Percentiles rank a stretch among this genome's conserved stretches.
phyloP scores from a whole-genome alignment of 495 filamentous ascomycete species.

The Penicillium cinerascens region DNA sequence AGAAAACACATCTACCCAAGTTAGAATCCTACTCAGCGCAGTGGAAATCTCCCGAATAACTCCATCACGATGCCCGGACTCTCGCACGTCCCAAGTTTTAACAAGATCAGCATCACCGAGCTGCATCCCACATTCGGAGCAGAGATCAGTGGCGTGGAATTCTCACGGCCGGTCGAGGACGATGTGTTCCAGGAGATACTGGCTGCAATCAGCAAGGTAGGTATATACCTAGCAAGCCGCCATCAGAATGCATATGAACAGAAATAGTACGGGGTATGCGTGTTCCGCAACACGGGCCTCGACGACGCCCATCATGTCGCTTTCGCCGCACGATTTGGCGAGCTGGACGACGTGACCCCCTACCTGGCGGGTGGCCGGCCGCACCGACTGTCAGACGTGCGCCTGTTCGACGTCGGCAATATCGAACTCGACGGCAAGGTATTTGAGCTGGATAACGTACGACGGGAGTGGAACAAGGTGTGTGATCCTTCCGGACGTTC shows the following conservation, averaged over 20 bases:
- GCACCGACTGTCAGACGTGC: slow-evolving; percentile 44
- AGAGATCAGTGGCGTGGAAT: slow-evolving; percentile 51
- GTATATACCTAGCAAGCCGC: neutral
- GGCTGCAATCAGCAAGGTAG: slow-evolving; percentile 15
- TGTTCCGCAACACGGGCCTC: slow-evolving; percentile 52
- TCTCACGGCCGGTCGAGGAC: slow-evolving; percentile 37
- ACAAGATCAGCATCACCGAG: slow-evolving; percentile 29
- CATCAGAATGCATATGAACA: neutral
- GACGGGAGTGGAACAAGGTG: slow-evolving; percentile 37
- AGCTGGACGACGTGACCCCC: slow-evolving; percentile 56
- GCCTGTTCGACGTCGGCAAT: slow-evolving; percentile 54
- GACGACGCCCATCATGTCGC: slow-evolving; percentile 51
- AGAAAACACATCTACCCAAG: no score
- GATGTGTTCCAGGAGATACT: slow-evolving; percentile 43
- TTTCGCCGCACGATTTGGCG: slow-evolving; percentile 53
- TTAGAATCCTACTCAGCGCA: neutral
- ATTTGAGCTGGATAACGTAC: slow-evolving; percentile 9
- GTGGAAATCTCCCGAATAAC: neutral
- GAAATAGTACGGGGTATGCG: slow-evolving; percentile 53
- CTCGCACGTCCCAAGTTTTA: neutral
- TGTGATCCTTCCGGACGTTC: no score
- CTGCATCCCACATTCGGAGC: slow-evolving; percentile 55
- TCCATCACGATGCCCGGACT: slow-evolving; percentile 6
- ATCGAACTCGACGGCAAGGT: slow-evolving; percentile 36
- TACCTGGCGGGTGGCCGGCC: slow-evolving; percentile 46